Evolutionary conservation across 2,329 filamentous ascomycete genomes (phyloP), one percentile per base, ranked within the genome.

Genomic region (Aspergillus terreus): DNA sequence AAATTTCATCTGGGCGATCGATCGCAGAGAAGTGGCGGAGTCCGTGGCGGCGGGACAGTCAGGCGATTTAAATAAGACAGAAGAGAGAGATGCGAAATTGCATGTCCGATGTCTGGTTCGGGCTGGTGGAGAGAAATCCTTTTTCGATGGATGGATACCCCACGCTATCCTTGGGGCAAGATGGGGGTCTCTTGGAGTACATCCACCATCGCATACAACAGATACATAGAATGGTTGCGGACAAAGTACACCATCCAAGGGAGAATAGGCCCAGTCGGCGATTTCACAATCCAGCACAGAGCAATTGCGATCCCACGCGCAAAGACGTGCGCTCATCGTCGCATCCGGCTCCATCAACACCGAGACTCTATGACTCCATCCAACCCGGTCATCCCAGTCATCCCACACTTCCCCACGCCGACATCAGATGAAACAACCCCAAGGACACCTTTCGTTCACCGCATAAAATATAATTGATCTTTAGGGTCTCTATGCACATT

Each of bases 141-240:
- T 36, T 30, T 32, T 12, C 27, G 27, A 30, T 30, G 7, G 27
- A 30, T 30, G 7, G 43, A 15, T 36, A 47, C 49, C 49, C 49
- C 49, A 51, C 49, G 49, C 49, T 51, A 51, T 27, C 30, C 35
- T 48, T 43, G 41, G 36, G 41, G 36, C 27, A 45, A n/a, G 49
- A 47, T 51, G 49, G 49, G 44, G 44, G 49, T 47, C 15, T 47
- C 15, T 38, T 38, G 27, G 27, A 30, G 27, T 30, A 30, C 23
- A 23, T 23, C 23, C 23, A 23, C 6, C 23, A 23, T 23, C 23
- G 23, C 23, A 23, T 23, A 23, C 23, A 23, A 23, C 6, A 6
- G 23, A 6, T 23, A 6, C 4, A 23, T 23, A 6, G 23, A 23
- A 23, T 23, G 23, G 6, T 6, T 23, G 4, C 4, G 4, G 6